Percentiles rank a stretch among this genome's conserved stretches.
Evolutionary conservation across 139 green algal species (phyloP).

Genomic region (Bryopsis sp.): DNA sequence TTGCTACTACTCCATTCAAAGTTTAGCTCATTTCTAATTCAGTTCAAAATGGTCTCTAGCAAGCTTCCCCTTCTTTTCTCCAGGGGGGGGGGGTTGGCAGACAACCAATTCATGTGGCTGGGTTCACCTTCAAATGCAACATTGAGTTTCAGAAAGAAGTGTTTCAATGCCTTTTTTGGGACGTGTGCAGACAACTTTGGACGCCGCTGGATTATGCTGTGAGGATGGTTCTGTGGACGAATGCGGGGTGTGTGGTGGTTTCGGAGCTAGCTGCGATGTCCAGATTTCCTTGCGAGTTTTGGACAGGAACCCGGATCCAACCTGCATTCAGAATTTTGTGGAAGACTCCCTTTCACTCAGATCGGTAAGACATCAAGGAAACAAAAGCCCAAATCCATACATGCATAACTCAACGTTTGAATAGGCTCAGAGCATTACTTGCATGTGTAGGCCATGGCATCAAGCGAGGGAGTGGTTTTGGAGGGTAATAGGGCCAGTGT

Average conservation of each 20-base stretch:
- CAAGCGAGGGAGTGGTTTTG: background rate
- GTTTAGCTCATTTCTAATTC: too few species aligned
- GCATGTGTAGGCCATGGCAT: background rate
- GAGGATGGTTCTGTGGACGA: constrained; percentile 14
- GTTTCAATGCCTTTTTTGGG: too few species aligned
- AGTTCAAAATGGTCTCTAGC: too few species aligned
- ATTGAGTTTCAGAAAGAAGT: too few species aligned
- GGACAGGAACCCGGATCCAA: background rate
- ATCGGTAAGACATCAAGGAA: too few species aligned
- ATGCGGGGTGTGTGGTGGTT: constrained; percentile 20
- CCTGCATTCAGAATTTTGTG: background rate
- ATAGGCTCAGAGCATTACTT: background rate
- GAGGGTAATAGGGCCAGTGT: background rate
- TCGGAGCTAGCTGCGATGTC: constrained; percentile 9
- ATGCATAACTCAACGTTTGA: background rate
- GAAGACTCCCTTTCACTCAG: background rate
- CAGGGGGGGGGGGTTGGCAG: too few species aligned
- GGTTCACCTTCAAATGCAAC: too few species aligned
- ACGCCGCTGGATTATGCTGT: constrained; percentile 18
- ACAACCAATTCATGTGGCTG: too few species aligned
- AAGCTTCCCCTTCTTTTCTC: too few species aligned
- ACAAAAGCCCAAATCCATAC: too few species aligned
- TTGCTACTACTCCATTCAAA: too few species aligned
- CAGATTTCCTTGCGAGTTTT: background rate
- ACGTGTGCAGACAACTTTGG: constrained; percentile 14